These are phyloP conservation scores for Macadamia tetraphylla DNA, from an alignment of 164 flowering plant species.

Conservation along the genomic window DNA sequence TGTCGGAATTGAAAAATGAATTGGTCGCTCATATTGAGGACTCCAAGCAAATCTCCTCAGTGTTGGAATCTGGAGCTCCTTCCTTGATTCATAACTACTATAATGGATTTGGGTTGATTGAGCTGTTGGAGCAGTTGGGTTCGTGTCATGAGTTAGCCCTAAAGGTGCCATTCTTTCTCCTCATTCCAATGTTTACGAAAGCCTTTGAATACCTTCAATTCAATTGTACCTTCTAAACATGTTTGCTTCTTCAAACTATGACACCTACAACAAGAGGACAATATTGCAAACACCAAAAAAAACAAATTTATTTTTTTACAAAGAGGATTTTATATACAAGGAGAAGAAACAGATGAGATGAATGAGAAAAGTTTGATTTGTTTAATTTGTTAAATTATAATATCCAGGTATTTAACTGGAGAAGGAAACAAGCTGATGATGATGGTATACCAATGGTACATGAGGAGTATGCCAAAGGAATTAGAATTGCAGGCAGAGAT, in stretches of 20 bases:
- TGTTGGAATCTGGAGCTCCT: constrained; percentile 43
- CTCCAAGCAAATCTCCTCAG: constrained; percentile 19
- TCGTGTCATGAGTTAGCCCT: constrained; percentile 38
- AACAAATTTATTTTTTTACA: too few relatives aligned
- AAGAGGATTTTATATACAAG: not conserved
- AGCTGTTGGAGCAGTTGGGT: constrained; percentile 45
- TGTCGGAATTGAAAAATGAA: constrained; percentile 29
- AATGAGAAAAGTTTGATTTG: not conserved
- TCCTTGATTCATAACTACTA: constrained; percentile 26
- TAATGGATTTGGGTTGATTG: constrained; percentile 43
- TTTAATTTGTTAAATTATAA: not conserved
- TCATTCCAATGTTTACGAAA: not conserved
- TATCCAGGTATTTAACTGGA: constrained; percentile 73
- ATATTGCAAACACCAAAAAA: too few relatives aligned
- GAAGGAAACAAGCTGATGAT: constrained; percentile 16
- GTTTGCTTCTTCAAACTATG: too few relatives aligned
- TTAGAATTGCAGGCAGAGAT: constrained; percentile 56
- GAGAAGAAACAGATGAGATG: not conserved
- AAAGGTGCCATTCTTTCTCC: constrained; percentile 33
- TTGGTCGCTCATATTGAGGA: constrained; percentile 24
- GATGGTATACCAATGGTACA: not conserved
- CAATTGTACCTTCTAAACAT: not conserved
- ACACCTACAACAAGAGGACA: too few relatives aligned
- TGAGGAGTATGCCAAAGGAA: constrained; percentile 71
- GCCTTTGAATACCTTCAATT: too few relatives aligned